A percentile compares a stretch with the other conserved stretches of the same genome.
Evolutionary conservation across 306 rosid species (phyloP).

Genomic region (Pueraria montana): DNA sequence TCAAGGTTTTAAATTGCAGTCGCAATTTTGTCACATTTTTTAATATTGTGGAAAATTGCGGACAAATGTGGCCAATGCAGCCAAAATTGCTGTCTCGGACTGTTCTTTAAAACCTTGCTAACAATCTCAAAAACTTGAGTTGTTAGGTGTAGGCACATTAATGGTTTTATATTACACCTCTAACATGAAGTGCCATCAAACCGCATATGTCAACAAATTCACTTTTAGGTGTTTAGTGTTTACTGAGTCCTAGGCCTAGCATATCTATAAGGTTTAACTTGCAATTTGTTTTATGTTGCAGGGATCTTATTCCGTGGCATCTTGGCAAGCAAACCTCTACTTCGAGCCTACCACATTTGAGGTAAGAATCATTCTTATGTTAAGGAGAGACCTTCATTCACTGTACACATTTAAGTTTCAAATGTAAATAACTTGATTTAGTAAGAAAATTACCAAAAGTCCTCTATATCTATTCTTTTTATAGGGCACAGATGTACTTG

Average conservation of each 20-base stretch:
- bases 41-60: not conserved
- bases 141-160: not conserved
- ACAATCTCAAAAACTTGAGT: not conserved
- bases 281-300: slow-evolving; percentile 1
- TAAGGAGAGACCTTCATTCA: not conserved
- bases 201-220: not conserved
- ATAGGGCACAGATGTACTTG: slow-evolving; percentile 5
- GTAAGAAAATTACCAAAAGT: not conserved
- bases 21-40: not conserved
- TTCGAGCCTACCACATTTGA: slow-evolving; percentile 23
- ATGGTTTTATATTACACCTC: not conserved
- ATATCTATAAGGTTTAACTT: not conserved
- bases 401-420: not conserved
- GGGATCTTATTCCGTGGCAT: not conserved
- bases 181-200: not conserved
- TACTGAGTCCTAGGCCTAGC: not conserved
- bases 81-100: not conserved
- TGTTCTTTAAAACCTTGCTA: not conserved
- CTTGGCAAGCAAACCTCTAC: slow-evolving; percentile 2
- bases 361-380: not conserved
- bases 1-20: not conserved
- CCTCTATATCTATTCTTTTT: not conserved
- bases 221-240: not conserved
- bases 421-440: not conserved
- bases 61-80: not conserved